phyloP scores from a whole-genome alignment of 148 eudicot genomes.

The Salicornia ramosissima region DNA sequence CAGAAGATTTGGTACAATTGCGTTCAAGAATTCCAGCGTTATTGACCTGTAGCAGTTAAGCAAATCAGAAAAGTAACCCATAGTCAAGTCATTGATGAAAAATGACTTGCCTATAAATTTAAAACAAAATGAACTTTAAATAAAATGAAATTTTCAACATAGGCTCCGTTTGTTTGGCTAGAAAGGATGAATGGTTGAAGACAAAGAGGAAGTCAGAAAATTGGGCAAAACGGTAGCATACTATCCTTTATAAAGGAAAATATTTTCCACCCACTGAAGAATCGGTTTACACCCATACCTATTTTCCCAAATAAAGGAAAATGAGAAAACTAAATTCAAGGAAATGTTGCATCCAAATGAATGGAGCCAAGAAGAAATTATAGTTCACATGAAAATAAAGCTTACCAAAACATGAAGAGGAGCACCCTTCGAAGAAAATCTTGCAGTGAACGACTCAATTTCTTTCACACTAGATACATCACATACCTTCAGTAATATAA shows the following conservation, averaged over 20 bases:
- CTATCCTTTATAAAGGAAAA: too few species aligned
- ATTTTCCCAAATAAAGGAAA: too few species aligned
- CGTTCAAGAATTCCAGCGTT: slow-evolving; percentile 84
- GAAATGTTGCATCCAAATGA: background rate
- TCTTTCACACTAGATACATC: slow-evolving; percentile 78
- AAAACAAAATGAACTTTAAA: too few species aligned
- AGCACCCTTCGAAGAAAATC: slow-evolving; percentile 49
- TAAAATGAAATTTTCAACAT: too few species aligned
- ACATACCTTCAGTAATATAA: slow-evolving; percentile 50
- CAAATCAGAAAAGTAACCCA: background rate
- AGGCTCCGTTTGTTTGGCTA: too few species aligned
- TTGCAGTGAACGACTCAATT: slow-evolving; percentile 65
- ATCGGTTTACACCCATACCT: too few species aligned
- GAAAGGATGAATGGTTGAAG: too few species aligned
- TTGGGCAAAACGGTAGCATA: too few species aligned
- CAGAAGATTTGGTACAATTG: slow-evolving; percentile 51
- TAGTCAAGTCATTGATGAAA: background rate
- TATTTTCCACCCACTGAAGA: too few species aligned
- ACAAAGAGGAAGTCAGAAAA: too few species aligned
- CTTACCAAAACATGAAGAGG: slow-evolving; percentile 84
- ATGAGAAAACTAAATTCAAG: too few species aligned
- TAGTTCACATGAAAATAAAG: background rate
- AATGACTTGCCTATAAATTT: too few species aligned
- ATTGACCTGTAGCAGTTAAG: slow-evolving; percentile 54
- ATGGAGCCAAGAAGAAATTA: background rate